Base-by-base conservation (phyloP, 208 protist species). In the Wallacemonas sp. region DNA sequence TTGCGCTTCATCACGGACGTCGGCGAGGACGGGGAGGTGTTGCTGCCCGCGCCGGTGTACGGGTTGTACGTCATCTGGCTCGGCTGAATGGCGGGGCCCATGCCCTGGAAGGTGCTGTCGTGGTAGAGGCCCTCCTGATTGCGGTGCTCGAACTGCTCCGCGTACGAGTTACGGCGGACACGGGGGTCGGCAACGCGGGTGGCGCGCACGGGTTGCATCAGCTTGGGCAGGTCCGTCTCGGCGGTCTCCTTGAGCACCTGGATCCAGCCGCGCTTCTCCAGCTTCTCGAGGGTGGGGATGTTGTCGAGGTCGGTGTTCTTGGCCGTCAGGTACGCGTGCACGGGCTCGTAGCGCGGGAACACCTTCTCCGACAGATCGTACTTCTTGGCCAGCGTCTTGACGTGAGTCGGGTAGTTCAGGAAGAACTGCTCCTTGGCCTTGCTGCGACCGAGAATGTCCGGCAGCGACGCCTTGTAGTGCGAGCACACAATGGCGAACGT, bases 401-500 rank as follows among this genome's bases (percentile, higher is more conserved):
- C 70, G 32, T 80, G 79, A 49, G 81, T 63, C 22, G 65, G 61
- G 61, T 86, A 83, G 38, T 91, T 66, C 1, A 54, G 62, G 65
- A 84, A 83, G 54, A 89, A 91, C 49, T 87, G 65, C 0, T 76
- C 69, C 28, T 78, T 79, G 5, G 88, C 88, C 64, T 94, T 94
- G 12, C 67, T 76, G 42, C 96, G 96, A 22, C 95, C 93, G 64
- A 98, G 93, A 3, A 98, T 57, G 10, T 65, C 46, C 7, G 92
- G 90, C 80, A 97, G 77, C 22, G 78, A 55, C 2, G 72, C 76
- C 28, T 77, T 65, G 65, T 82, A 89, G 11, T 74, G 77, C 23
- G 77, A 74, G 42, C 91, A 87, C 42, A 98, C 67, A 5, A 95
- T 67, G 12, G 91, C 91, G 65, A 97, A 95, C 12, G 91, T 73